A percentile compares a stretch with the other conserved stretches of the same genome.
Conservation (phyloP, 495 filamentous ascomycete species). For the Evansstolkia leycettana region DNA sequence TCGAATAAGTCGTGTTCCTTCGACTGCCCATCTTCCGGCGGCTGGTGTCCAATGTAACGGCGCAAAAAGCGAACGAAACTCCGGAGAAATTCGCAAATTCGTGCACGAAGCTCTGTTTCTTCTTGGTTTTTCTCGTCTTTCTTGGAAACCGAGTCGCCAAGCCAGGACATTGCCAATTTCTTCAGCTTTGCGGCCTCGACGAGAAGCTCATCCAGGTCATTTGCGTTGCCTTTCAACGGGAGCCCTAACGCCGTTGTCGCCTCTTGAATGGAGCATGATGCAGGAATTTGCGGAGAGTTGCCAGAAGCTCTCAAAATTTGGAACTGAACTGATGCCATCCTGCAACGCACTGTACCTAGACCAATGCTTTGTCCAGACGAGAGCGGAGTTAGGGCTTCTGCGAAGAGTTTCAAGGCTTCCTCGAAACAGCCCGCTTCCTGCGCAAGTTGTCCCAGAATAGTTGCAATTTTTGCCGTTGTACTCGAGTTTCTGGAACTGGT, state of each 20-base stretch:
- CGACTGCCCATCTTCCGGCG: slow-evolving; percentile 16
- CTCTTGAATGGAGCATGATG: slow-evolving; percentile 17
- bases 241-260: slow-evolving; percentile 39
- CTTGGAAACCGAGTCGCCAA: slow-evolving; percentile 30
- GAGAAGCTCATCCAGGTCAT: slow-evolving; percentile 60
- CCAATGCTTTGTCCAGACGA: slow-evolving; percentile 22
- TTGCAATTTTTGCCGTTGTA: slow-evolving; percentile 22
- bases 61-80: slow-evolving; percentile 30
- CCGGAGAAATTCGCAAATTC: slow-evolving; percentile 26
- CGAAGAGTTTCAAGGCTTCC: slow-evolving; percentile 29
- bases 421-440: slow-evolving; percentile 32
- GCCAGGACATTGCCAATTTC: slow-evolving; percentile 43
- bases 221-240: slow-evolving; percentile 47
- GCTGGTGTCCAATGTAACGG: slow-evolving; percentile 31
- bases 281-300: slow-evolving; percentile 7
- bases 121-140: slow-evolving; percentile 3
- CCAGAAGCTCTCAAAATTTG: slow-evolving; percentile 19
- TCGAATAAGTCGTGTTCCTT: slow-evolving; percentile 20
- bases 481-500: slow-evolving; percentile 12
- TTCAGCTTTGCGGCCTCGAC: slow-evolving; percentile 50
- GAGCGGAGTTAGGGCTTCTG: slow-evolving; percentile 19
- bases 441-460: slow-evolving; percentile 29
- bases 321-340: slow-evolving; percentile 29
- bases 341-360: slow-evolving; percentile 28
- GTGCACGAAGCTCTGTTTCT: slow-evolving; percentile 10